A percentile compares a stretch with the other conserved stretches of the same genome.
phyloP scores from a whole-genome alignment of 1,139 yeast species.

The Scheffersomyces parashehatae region DNA sequence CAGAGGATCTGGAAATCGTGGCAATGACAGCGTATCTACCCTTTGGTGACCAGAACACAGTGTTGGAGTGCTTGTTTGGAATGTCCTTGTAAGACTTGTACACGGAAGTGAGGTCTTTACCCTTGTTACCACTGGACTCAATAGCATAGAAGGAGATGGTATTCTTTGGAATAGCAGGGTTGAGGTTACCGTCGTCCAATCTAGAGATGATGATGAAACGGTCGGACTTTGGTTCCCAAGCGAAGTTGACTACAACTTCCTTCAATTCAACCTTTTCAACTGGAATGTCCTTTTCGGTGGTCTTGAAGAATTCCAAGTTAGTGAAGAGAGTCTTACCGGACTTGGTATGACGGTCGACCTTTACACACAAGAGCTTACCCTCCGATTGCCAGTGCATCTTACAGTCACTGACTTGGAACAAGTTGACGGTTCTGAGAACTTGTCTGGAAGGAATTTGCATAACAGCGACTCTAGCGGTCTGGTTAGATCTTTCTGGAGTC shows the following conservation, averaged over 20 bases:
- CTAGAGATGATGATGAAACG: slow-evolving; percentile 80
- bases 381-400: slow-evolving; percentile 93
- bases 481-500: slow-evolving; percentile 94
- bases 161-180: slow-evolving; percentile 72
- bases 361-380: slow-evolving; percentile 83
- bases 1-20: slow-evolving; percentile 60
- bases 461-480: slow-evolving; percentile 91
- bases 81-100: slow-evolving; percentile 47
- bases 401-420: slow-evolving; percentile 93
- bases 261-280: slow-evolving; percentile 93
- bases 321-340: slow-evolving; percentile 91
- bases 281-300: slow-evolving; percentile 87
- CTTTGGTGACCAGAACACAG: slow-evolving; percentile 86
- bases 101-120: slow-evolving; percentile 26
- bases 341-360: slow-evolving; percentile 96
- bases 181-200: slow-evolving; percentile 59
- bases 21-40: slow-evolving; percentile 88
- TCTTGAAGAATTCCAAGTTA: slow-evolving; percentile 88
- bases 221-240: slow-evolving; percentile 95
- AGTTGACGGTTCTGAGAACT: slow-evolving; percentile 85
- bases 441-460: slow-evolving; percentile 86
- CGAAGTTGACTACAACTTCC: slow-evolving; percentile 84
- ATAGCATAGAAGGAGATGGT: slow-evolving; percentile 80
- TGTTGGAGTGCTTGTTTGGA: slow-evolving; percentile 67
- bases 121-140: slow-evolving; percentile 46